A percentile compares a stretch with the other conserved stretches of the same genome.
Evolutionary conservation across 345 rosid genomes (phyloP).

Genomic region (Noccaea caerulescens): DNA sequence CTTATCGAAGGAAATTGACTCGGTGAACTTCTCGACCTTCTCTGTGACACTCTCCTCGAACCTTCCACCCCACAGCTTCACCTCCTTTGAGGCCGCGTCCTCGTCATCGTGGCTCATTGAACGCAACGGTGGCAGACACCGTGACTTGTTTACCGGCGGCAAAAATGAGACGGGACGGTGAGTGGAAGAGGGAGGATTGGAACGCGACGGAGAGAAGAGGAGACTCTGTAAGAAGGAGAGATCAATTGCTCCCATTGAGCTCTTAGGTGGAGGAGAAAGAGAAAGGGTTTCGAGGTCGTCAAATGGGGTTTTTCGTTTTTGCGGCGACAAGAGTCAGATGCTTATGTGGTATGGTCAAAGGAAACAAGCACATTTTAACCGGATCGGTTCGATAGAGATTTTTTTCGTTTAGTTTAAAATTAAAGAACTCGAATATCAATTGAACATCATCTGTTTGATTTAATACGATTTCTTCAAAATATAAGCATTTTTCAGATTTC

Average conservation of each 20-base stretch:
- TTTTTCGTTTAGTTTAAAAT: too few species aligned
- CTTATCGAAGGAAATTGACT: constrained; percentile 89
- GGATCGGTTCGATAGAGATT: constrained; percentile 30
- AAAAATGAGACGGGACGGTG: constrained; percentile 32
- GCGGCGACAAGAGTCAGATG: constrained; percentile 30
- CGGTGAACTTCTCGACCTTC: constrained; percentile 88
- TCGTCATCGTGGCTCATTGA: constrained; percentile 47
- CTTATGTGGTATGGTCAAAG: constrained; percentile 5
- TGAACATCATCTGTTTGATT: too few species aligned
- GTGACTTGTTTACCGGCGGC: constrained; percentile 38
- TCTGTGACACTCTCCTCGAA: constrained; percentile 88
- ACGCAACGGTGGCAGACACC: constrained; percentile 44
- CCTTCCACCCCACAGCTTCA: constrained; percentile 96
- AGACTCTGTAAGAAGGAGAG: constrained; percentile 40
- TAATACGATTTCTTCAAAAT: background rate
- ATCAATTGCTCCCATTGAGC: constrained; percentile 47
- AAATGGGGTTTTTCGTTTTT: background rate
- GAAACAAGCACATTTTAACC: background rate
- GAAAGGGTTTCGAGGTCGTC: constrained; percentile 15
- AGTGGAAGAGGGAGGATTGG: constrained; percentile 16
- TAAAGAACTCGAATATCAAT: too few species aligned
- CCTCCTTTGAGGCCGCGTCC: constrained; percentile 59
- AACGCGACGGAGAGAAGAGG: constrained; percentile 35
- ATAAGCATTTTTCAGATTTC: too few species aligned
- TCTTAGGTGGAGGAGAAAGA: background rate